Percentiles rank a stretch among this genome's conserved stretches.
Conservation (phyloP, 768 basidiomycete genomes). For the Lactifluus piperatus region DNA sequence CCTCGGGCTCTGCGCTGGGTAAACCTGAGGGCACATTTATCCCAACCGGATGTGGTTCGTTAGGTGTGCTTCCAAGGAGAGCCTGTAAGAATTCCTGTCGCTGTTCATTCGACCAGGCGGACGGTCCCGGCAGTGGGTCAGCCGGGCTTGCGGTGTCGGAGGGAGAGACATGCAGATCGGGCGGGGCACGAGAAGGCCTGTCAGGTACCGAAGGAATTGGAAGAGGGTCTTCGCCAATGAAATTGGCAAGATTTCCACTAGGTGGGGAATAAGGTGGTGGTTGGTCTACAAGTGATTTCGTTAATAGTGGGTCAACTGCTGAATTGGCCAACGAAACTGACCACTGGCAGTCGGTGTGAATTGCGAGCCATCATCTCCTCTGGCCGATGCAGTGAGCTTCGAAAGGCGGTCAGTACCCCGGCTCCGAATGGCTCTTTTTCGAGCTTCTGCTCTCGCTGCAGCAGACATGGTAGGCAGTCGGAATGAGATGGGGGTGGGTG, state of each 20-base stretch:
- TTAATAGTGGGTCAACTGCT: background rate
- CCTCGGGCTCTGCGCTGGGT: slow-evolving; percentile 12
- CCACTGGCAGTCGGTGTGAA: slow-evolving; percentile 49
- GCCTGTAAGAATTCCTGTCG: slow-evolving; percentile 62
- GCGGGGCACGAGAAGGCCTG: slow-evolving; percentile 24
- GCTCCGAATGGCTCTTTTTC: slow-evolving; percentile 66
- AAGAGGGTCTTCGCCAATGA: slow-evolving; percentile 32
- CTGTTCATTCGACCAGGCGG: slow-evolving; percentile 60
- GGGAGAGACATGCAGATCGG: slow-evolving; percentile 22
- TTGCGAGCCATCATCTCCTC: slow-evolving; percentile 56
- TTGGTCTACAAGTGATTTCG: slow-evolving; percentile 27
- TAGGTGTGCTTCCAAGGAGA: slow-evolving; percentile 34
- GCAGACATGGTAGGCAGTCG: slow-evolving; percentile 28
- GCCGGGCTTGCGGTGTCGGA: slow-evolving; percentile 21
- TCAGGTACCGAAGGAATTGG: slow-evolving; percentile 24
- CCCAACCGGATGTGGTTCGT: slow-evolving; percentile 1
- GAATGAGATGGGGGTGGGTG: background rate
- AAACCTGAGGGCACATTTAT: background rate
- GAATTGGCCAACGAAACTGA: slow-evolving; percentile 23
- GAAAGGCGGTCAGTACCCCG: slow-evolving; percentile 68
- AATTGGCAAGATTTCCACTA: slow-evolving; percentile 26
- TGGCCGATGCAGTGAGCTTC: slow-evolving; percentile 66
- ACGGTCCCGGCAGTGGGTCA: slow-evolving; percentile 37
- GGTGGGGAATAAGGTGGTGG: slow-evolving; percentile 30
- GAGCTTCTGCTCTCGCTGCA: slow-evolving; percentile 67